Conservation (phyloP, 2,329 filamentous ascomycete species). For the Diaporthe vexans region DNA sequence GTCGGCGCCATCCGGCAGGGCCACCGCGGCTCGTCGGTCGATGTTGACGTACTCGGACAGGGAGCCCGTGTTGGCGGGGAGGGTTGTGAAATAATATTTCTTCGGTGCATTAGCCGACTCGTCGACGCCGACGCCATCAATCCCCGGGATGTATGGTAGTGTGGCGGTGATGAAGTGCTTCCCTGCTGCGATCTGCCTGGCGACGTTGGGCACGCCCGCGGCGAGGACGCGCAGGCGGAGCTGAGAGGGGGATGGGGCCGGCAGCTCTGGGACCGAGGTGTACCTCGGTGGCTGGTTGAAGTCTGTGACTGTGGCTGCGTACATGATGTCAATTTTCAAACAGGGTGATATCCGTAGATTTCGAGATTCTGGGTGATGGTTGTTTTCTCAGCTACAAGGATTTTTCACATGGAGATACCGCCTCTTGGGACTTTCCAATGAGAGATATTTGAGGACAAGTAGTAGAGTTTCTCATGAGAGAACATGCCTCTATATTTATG, state of each 20-base stretch:
- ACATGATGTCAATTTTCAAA: not conserved
- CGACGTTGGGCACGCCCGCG: conserved; percentile 66
- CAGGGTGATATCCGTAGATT: not conserved
- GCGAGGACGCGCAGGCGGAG: conserved; percentile 67
- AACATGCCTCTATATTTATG: not conserved
- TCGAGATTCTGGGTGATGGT: not conserved
- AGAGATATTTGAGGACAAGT: not conserved
- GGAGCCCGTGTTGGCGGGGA: conserved; percentile 11
- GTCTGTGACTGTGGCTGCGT: conserved; percentile 10
- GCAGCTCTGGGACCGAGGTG: not conserved
- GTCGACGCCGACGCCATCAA: conserved; percentile 32
- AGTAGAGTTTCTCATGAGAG: not conserved
- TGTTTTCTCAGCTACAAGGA: not conserved
- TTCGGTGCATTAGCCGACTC: conserved; percentile 1
- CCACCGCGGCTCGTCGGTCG: conserved; percentile 50
- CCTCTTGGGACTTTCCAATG: not conserved
- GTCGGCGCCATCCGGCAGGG: conserved; percentile 60
- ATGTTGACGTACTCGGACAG: conserved; percentile 62
- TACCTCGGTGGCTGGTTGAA: conserved; percentile 29
- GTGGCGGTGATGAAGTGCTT: conserved; percentile 58
- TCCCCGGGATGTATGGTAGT: conserved; percentile 58
- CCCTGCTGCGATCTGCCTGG: conserved; percentile 46
- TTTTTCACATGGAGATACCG: no score
- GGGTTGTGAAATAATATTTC: conserved; percentile 22
- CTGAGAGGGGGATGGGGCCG: conserved; percentile 30